A percentile compares a stretch with the other conserved stretches of the same genome.
phyloP scores from a whole-genome alignment of 768 basidiomycete species.

The Kondoa malvinella region DNA sequence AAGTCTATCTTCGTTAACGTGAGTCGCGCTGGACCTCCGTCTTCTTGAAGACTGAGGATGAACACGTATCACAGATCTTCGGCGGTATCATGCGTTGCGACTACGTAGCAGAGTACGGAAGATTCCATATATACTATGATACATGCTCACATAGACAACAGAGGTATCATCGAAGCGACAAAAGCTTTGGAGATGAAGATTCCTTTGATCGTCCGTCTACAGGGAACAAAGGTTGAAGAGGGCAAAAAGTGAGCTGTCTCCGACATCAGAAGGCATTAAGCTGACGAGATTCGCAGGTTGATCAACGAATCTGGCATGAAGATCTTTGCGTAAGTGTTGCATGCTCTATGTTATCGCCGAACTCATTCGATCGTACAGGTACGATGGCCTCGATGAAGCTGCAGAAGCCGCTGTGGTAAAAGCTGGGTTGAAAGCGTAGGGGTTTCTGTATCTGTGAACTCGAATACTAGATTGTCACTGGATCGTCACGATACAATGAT shows the following conservation, averaged over 20 bases:
- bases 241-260: conserved; percentile 62
- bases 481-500: too few relatives aligned
- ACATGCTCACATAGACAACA: conserved; percentile 16
- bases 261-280: conserved; percentile 15
- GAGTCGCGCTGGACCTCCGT: conserved; percentile 23
- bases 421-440: not conserved
- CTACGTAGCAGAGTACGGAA: conserved; percentile 58
- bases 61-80: conserved; percentile 41
- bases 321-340: conserved; percentile 79
- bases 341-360: conserved; percentile 66
- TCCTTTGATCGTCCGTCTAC: conserved; percentile 81
- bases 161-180: conserved; percentile 91
- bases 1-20: conserved; percentile 96
- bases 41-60: not conserved
- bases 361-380: not conserved
- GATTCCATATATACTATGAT: not conserved
- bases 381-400: not conserved
- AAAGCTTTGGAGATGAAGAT: conserved; percentile 71
- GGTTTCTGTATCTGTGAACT: too few relatives aligned
- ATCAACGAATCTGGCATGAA: conserved; percentile 79
- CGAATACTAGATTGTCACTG: too few relatives aligned
- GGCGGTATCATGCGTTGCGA: conserved; percentile 93
- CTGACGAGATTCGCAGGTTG: conserved; percentile 44
- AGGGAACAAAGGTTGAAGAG: conserved; percentile 91
- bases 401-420: conserved; percentile 2